A percentile compares a stretch with the other conserved stretches of the same genome.
Evolutionary conservation across 2,329 filamentous ascomycete genomes (phyloP).

Genomic region (Beauveria brongniartii): DNA sequence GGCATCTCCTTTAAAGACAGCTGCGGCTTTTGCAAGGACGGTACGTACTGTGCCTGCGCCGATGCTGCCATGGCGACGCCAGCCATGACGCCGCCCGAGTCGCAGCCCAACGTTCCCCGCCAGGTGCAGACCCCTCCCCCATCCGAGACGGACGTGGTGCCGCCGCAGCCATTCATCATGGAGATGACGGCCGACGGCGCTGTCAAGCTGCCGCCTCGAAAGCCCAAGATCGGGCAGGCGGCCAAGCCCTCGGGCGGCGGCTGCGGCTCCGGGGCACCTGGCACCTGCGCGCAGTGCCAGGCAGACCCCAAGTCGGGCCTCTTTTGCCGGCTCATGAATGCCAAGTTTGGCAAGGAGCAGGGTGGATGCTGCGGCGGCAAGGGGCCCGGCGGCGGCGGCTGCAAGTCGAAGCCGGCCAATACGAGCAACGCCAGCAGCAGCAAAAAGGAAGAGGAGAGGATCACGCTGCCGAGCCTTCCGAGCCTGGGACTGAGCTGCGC

Average conservation of each 20-base stretch:
- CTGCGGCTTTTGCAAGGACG: conserved; percentile 77
- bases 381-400: conserved; percentile 56
- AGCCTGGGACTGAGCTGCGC: conserved; percentile 62
- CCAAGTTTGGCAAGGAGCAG: conserved; percentile 44
- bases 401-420: conserved; percentile 37
- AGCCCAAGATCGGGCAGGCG: conserved; percentile 23
- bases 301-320: conserved; percentile 71
- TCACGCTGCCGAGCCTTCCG: conserved; percentile 27
- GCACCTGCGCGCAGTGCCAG: conserved; percentile 71
- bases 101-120: conserved; percentile 32
- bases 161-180: conserved; percentile 39
- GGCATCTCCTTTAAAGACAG: conserved; percentile 50
- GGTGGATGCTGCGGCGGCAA: conserved; percentile 56
- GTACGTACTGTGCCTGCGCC: conserved; percentile 75
- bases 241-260: conserved; percentile 24
- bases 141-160: conserved; percentile 52
- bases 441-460: conserved; percentile 21
- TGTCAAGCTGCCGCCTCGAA: conserved; percentile 47
- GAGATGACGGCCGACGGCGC: conserved; percentile 53
- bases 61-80: conserved; percentile 42
- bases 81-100: conserved; percentile 31
- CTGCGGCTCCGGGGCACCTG: conserved; percentile 62
- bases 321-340: conserved; percentile 75
- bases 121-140: conserved; percentile 51
- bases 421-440: conserved; percentile 15